These are phyloP conservation scores for Trifolium subterraneum DNA, from an alignment of 306 rosid genomes.

Conservation along the genomic window DNA sequence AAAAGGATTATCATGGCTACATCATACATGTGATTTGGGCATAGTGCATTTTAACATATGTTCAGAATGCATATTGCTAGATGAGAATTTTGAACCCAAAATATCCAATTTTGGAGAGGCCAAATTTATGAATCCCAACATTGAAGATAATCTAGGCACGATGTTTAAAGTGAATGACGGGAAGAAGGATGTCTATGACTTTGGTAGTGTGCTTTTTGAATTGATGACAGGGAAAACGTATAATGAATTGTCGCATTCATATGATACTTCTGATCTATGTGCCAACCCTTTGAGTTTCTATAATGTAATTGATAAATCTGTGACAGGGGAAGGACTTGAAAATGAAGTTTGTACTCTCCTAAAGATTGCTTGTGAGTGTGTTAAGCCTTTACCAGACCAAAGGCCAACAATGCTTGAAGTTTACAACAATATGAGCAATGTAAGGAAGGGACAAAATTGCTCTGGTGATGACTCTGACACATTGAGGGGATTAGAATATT, in stretches of 20 bases:
- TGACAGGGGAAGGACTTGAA: constrained; percentile 38
- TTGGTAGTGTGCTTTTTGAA: constrained; percentile 53
- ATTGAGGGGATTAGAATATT: neutral
- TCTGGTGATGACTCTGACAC: neutral
- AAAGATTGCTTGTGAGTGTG: constrained; percentile 45
- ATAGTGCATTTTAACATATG: constrained; percentile 39
- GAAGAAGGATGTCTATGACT: constrained; percentile 52
- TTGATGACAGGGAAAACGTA: constrained; percentile 37
- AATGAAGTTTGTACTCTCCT: constrained; percentile 36
- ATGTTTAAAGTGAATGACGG: constrained; percentile 12
- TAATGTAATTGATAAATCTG: constrained; percentile 33
- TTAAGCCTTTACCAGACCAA: constrained; percentile 30
- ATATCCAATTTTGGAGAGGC: constrained; percentile 48
- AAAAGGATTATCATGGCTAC: constrained; percentile 51
- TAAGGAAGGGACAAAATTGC: neutral
- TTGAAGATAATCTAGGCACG: neutral
- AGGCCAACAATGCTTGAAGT: constrained; percentile 54
- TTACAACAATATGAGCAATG: constrained; percentile 27
- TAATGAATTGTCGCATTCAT: neutral
- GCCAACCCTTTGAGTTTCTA: neutral
- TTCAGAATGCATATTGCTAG: constrained; percentile 40
- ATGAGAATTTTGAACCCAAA: constrained; percentile 48
- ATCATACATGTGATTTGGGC: constrained; percentile 23
- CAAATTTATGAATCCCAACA: constrained; percentile 27
- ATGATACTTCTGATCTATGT: neutral